Evolutionary conservation across 208 protist species (phyloP).

Genomic region (Blastocrithidia nonstop): DNA sequence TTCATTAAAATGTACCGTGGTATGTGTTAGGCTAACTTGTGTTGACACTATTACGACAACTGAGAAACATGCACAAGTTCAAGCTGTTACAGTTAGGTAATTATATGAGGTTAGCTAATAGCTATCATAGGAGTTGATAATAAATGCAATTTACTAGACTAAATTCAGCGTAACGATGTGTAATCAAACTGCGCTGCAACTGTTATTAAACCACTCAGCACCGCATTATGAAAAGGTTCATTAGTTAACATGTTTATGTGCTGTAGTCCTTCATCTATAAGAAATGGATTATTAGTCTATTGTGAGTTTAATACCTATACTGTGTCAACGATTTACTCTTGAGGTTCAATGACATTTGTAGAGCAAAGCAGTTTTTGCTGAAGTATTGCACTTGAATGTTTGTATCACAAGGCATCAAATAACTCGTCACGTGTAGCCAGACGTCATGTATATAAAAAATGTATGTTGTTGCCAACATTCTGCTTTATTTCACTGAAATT

Average conservation of each 20-base stretch:
- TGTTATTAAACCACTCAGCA: slow-evolving; percentile 53
- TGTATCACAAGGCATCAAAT: slow-evolving; percentile 16
- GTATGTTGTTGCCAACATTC: no score
- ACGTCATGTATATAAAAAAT: no score
- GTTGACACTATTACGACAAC: slow-evolving; percentile 14
- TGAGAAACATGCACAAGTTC: slow-evolving; percentile 47
- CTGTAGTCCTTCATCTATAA: slow-evolving; percentile 25
- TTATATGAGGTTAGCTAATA: slow-evolving; percentile 15
- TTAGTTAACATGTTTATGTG: slow-evolving; percentile 27
- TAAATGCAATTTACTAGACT: background rate
- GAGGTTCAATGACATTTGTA: background rate
- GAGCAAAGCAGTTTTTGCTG: slow-evolving; percentile 9
- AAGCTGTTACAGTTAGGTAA: slow-evolving; percentile 14
- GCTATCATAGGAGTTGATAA: slow-evolving; percentile 3
- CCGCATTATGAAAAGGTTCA: slow-evolving; percentile 7
- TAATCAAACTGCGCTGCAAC: slow-evolving; percentile 58
- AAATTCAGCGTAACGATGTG: slow-evolving; percentile 48
- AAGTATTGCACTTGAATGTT: background rate
- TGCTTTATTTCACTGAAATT: no score
- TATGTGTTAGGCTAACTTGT: slow-evolving; percentile 9
- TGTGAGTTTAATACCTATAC: slow-evolving; percentile 48
- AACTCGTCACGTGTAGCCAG: slow-evolving; percentile 11
- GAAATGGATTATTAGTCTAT: slow-evolving; percentile 70
- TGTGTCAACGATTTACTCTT: slow-evolving; percentile 1
- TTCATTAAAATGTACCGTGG: slow-evolving; percentile 23